Evolutionary conservation across 371 early-diverging fungal genomes (phyloP), one percentile per base, ranked within the genome.

Genomic region (Haplosporangium sp.): DNA sequence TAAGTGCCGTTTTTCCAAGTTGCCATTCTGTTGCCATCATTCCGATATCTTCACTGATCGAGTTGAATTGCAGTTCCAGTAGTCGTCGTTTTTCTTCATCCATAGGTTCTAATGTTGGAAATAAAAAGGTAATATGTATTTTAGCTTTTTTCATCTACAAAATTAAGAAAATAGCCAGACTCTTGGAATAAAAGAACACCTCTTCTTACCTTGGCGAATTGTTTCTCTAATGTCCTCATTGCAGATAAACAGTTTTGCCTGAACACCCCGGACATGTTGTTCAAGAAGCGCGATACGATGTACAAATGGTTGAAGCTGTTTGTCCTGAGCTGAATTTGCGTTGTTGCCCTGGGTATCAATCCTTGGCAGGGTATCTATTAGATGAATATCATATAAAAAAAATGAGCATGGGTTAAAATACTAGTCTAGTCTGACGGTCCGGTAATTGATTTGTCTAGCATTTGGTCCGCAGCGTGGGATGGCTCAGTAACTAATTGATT

Each of bases 21-120:
- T 85, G 77, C 85, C 85, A 85, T 72, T 85, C 85, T 7, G 77
- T 50, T 13, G 77, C 71, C 72, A 85, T 83, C 74, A 76, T 83
- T 34, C 66, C 64, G 52, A 85, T 74, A 70, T 85, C 85, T 65
- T 77, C 74, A 38, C 77, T 81, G 38, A 85, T 82, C 19, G 85
- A 83, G 15, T 83, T 74, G 34, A 67, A 85, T 66, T 85, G 85
- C 17, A 69, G 38, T 62, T 83, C 82, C 65, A 83, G 20, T 59
- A 85, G 38, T 3, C 60, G 62, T 44, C 77, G 77, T 47, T 71
- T 81, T 55, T 85, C 77, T 19, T 38, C 44, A 20, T 77, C 82
- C 39, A 15, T 11, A 13, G 75, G 56, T 7, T 72, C 71, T 68
- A 59, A 47, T 5, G 4, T 3, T 55, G 40, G 13, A 65, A 4